These are phyloP conservation scores for Schizophyllum commune DNA, from an alignment of 1,284 basidiomycete genomes.

Conservation along the genomic window DNA sequence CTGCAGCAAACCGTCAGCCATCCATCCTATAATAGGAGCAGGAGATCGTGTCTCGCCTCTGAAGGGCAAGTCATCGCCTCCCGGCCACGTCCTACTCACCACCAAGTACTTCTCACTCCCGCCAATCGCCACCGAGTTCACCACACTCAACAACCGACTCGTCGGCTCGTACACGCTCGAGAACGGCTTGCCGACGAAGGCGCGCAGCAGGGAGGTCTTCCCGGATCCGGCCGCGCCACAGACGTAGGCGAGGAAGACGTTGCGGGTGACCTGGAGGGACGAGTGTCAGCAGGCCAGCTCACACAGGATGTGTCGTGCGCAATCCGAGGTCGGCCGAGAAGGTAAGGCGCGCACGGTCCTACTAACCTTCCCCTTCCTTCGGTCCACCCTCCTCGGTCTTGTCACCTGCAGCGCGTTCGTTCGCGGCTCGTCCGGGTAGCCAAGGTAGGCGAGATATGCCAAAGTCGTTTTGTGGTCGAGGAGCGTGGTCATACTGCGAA, in stretches of 20 bases:
- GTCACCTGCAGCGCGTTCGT: constrained; percentile 80
- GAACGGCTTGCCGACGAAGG: constrained; percentile 82
- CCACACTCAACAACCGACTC: constrained; percentile 84
- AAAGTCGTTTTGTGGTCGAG: constrained; percentile 89
- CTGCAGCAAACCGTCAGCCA: constrained; percentile 31
- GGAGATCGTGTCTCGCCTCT: too few relatives aligned
- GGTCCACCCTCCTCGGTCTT: constrained; percentile 76
- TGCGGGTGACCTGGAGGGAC: constrained; percentile 40
- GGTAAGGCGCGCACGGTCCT: too few relatives aligned
- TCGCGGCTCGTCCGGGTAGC: constrained; percentile 69
- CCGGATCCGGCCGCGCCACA: constrained; percentile 95
- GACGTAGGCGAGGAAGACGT: constrained; percentile 89
- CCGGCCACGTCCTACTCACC: constrained; percentile 45
- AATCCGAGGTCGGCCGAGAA: too few relatives aligned
- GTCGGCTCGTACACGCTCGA: constrained; percentile 76
- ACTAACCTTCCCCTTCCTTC: constrained; percentile 74
- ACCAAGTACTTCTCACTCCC: constrained; percentile 96
- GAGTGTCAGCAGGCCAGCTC: too few relatives aligned
- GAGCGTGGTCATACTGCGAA: constrained; percentile 86
- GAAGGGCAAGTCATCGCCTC: too few relatives aligned
- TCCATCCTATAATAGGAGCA: neutral
- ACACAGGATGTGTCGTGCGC: too few relatives aligned
- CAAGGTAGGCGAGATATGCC: constrained; percentile 93
- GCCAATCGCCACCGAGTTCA: constrained; percentile 91
- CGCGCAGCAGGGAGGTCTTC: constrained; percentile 82